Base-by-base conservation (phyloP, 164 flowering plant species). In the Litsea cubeba region DNA sequence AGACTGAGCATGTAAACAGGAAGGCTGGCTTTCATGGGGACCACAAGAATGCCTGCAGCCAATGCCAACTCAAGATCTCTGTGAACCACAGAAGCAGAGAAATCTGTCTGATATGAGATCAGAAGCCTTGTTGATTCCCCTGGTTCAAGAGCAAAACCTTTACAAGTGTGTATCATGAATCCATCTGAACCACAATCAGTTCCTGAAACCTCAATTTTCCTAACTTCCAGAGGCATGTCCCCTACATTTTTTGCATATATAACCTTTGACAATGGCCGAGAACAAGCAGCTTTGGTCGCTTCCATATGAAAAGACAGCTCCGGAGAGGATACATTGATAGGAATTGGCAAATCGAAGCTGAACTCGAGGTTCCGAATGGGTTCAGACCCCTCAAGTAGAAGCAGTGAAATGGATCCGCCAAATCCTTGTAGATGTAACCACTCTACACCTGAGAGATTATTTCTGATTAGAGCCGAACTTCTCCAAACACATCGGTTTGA, bases 381-480 rank as follows among this genome's bases (percentile, higher is more conserved):
- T 72, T 87, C 79, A 58, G 90, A 86, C 1, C 83, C 90, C 70
- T 93, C 97, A 71, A 85, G 79, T 68, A 93, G 75, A 46, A 81
- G 82, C 62, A 91, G 68, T 10, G 97, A 90, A 75, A 75, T 76
- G 30, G 83, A 84, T 22, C 98, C 98, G 58, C 97, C 97, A 83
- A 77, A 81, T 71, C 93, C 97, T n/a, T 72, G 83, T 72, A 93
- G 71, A 69, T 88, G 79, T 76, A 91, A 60, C 92, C 89, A 88
- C 81, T 91, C 97, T 65, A 91, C 88, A 71, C 98, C 98, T 58
- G 95, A 88, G 65, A 92, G 93, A 82, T 92, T 92, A 84, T 89
- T 92, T 72, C 97, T 90, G 76, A 92, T 81, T 46, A 89, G 78
- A 58, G 81, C 95, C 40, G 94, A 90, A 77, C 95, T 86, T 76